Conservation (phyloP, 2,329 filamentous ascomycete species). For the Fusarium verticillioides region DNA sequence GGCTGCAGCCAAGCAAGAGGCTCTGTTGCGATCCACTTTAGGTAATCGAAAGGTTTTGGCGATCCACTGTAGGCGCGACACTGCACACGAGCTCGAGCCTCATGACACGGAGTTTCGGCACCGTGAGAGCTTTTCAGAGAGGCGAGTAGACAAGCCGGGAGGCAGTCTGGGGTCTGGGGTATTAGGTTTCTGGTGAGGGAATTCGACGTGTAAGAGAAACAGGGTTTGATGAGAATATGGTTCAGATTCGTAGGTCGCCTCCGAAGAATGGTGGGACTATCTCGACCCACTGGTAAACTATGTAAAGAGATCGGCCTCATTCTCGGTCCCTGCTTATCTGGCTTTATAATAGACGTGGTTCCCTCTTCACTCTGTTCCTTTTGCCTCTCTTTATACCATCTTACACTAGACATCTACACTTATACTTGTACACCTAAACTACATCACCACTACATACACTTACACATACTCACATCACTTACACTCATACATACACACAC, state of each 20-base stretch:
- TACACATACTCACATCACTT: too few species aligned
- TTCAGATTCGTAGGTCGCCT: slow-evolving; percentile 1
- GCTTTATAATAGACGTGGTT: slow-evolving; percentile 2
- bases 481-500: neutral
- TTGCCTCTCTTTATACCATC: neutral
- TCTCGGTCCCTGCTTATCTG: slow-evolving; percentile 34
- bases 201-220: slow-evolving; percentile 31
- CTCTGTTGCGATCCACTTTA: slow-evolving; percentile 34
- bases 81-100: slow-evolving; percentile 25
- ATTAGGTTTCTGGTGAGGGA: slow-evolving; percentile 19
- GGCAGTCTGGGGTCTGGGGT: slow-evolving; percentile 30
- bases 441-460: neutral
- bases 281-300: slow-evolving; percentile 17
- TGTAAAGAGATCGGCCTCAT: slow-evolving; percentile 34
- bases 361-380: neutral
- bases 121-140: slow-evolving; percentile 1
- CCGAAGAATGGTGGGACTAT: slow-evolving; percentile 15
- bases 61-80: slow-evolving; percentile 14
- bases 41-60: slow-evolving; percentile 28
- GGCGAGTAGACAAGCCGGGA: neutral
- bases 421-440: neutral
- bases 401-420: neutral
- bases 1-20: slow-evolving; percentile 37
- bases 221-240: neutral
- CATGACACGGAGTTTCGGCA: slow-evolving; percentile 36